These are phyloP conservation scores for Crithidia bombi DNA, from an alignment of 208 protist genomes.

Conservation along the genomic window DNA sequence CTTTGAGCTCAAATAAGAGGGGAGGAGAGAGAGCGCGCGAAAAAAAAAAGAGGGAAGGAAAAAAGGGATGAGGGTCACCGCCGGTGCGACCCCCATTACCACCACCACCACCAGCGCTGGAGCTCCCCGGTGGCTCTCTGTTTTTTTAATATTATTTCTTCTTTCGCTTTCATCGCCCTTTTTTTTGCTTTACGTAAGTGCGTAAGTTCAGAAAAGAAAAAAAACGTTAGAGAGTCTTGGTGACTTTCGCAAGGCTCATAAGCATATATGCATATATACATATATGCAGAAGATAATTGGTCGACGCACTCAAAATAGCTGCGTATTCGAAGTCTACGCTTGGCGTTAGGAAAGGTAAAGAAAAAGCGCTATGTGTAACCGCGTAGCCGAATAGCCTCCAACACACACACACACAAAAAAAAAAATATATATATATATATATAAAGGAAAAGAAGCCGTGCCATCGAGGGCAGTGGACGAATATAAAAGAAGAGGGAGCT, in stretches of 20 bases:
- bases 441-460: constrained; percentile 11
- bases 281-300: neutral
- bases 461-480: neutral
- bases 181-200: constrained; percentile 14
- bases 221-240: neutral
- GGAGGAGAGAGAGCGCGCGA: constrained; percentile 1
- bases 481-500: neutral
- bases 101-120: too few relatives aligned
- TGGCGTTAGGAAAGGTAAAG: neutral
- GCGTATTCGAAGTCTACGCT: neutral
- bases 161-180: neutral
- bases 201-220: constrained; percentile 18
- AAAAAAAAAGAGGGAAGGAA: constrained; percentile 5
- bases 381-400: constrained; percentile 1
- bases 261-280: neutral
- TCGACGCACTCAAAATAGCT: neutral
- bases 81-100: too few relatives aligned
- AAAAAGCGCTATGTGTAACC: neutral
- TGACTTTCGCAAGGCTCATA: neutral
- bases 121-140: too few relatives aligned
- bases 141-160: too few relatives aligned
- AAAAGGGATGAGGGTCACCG: neutral
- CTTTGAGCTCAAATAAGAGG: constrained; percentile 7
- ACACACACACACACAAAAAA: neutral
- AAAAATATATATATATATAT: constrained; percentile 9